A percentile compares a stretch with the other conserved stretches of the same genome.
Conservation (phyloP, 2,329 filamentous ascomycete species). For the Sporothrix phasma region DNA sequence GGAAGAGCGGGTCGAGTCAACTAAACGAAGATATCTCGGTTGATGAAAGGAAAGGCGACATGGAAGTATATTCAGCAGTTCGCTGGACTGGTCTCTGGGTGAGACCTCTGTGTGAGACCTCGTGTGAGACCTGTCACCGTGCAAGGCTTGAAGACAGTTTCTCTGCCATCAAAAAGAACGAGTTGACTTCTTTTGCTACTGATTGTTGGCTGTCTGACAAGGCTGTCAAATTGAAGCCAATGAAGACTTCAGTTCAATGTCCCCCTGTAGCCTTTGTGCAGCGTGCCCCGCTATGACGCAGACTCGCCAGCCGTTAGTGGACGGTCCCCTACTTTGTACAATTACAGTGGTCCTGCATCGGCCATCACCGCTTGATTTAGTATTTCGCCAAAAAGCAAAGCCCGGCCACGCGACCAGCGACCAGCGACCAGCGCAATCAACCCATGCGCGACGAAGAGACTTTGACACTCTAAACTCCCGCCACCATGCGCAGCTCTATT, state of each 20-base stretch:
- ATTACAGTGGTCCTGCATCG: not conserved
- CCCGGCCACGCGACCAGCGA: conserved; percentile 6
- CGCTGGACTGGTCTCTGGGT: not conserved
- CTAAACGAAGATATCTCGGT: not conserved
- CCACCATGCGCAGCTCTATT: conserved; percentile 39
- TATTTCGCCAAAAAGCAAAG: conserved; percentile 4
- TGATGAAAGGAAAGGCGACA: not conserved
- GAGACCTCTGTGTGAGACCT: no score
- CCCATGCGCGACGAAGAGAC: not conserved
- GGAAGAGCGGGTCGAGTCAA: no score
- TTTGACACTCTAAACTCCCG: not conserved
- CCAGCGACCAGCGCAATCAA: no score
- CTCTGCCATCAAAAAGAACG: not conserved
- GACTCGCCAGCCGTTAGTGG: not conserved
- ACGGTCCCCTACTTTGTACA: not conserved
- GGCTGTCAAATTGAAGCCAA: not conserved
- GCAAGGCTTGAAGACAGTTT: not conserved
- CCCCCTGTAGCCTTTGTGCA: not conserved
- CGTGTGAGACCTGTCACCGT: no score
- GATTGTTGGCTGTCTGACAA: not conserved
- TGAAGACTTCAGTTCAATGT: no score
- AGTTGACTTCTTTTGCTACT: not conserved
- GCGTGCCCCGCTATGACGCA: conserved; percentile 13
- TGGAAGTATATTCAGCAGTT: not conserved
- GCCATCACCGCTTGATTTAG: not conserved